A percentile compares a stretch with the other conserved stretches of the same genome.
phyloP scores from a whole-genome alignment of 805 yeast species.

The Sugiyamaella smithiae region DNA sequence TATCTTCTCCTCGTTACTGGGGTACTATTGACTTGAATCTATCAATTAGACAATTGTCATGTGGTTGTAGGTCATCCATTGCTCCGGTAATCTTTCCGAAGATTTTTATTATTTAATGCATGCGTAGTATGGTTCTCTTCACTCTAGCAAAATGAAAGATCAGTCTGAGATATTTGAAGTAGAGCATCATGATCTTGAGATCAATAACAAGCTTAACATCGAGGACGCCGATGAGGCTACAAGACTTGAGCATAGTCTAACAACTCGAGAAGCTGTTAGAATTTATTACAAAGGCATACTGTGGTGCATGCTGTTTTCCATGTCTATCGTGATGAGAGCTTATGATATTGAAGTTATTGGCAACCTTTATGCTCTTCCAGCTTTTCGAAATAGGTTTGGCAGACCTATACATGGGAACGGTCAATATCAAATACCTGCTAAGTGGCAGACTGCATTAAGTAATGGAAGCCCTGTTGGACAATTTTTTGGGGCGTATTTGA shows the following conservation, averaged over 20 bases:
- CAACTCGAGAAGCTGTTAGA: slow-evolving; percentile 5
- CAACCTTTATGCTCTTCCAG: slow-evolving; percentile 45
- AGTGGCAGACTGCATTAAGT: slow-evolving; percentile 34
- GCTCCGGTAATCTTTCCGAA: no score
- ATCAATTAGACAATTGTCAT: no score
- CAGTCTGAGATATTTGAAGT: no score
- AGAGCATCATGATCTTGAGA: no score
- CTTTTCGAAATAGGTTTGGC: slow-evolving; percentile 43
- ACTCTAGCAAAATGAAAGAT: no score
- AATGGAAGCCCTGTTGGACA: slow-evolving; percentile 36
- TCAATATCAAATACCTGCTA: slow-evolving; percentile 27
- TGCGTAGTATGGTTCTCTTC: no score
- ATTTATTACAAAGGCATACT: slow-evolving; percentile 13
- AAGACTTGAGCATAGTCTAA: slow-evolving; percentile 11
- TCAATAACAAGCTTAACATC: no score
- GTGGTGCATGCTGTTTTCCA: slow-evolving; percentile 13
- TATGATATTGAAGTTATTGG: slow-evolving; percentile 42
- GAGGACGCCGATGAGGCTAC: slow-evolving; percentile 4
- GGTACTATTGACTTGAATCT: no score
- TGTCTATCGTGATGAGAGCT: slow-evolving; percentile 44
- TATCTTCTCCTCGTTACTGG: no score
- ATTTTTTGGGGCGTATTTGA: slow-evolving; percentile 43
- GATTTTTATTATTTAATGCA: no score
- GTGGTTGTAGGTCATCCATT: no score
- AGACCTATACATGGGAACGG: slow-evolving; percentile 22